Conservation (phyloP, 1,284 basidiomycete species). For the Ganoderma meredithae region DNA sequence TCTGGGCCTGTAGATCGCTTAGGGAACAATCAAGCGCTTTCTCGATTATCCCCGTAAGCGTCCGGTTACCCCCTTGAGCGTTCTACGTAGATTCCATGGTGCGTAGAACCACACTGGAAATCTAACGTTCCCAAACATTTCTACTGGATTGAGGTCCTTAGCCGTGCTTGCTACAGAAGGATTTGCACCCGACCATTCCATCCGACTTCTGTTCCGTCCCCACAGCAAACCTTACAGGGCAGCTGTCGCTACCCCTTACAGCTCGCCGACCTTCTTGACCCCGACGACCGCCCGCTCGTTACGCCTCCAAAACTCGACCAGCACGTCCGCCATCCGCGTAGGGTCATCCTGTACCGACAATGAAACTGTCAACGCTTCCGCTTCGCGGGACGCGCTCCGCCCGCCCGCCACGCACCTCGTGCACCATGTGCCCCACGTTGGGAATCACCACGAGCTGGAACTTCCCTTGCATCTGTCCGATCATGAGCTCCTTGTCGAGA, state of each 20-base stretch:
- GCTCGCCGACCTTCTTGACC: constrained; percentile 85
- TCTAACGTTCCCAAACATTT: background rate
- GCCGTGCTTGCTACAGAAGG: background rate
- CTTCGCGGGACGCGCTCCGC: background rate
- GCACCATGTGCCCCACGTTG: constrained; percentile 92
- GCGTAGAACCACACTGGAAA: too few relatives aligned
- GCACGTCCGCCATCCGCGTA: constrained; percentile 74
- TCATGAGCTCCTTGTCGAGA: constrained; percentile 93
- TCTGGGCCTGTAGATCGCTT: too few relatives aligned
- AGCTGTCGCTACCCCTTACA: constrained; percentile 36
- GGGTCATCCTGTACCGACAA: constrained; percentile 78
- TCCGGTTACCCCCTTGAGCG: too few relatives aligned
- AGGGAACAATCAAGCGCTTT: too few relatives aligned
- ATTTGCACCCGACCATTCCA: background rate
- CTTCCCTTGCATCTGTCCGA: constrained; percentile 98
- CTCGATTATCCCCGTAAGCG: too few relatives aligned
- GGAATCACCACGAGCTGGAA: constrained; percentile 93
- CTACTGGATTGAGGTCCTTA: background rate
- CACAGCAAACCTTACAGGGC: background rate
- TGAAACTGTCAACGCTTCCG: constrained; percentile 1
- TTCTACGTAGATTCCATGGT: too few relatives aligned
- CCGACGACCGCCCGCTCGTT: constrained; percentile 82
- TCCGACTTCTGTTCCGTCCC: background rate
- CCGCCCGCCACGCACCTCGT: constrained; percentile 70
- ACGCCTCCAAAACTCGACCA: constrained; percentile 91